These are phyloP conservation scores for Populus tomentosa DNA, from an alignment of 441 rosid genomes.

Conservation along the genomic window DNA sequence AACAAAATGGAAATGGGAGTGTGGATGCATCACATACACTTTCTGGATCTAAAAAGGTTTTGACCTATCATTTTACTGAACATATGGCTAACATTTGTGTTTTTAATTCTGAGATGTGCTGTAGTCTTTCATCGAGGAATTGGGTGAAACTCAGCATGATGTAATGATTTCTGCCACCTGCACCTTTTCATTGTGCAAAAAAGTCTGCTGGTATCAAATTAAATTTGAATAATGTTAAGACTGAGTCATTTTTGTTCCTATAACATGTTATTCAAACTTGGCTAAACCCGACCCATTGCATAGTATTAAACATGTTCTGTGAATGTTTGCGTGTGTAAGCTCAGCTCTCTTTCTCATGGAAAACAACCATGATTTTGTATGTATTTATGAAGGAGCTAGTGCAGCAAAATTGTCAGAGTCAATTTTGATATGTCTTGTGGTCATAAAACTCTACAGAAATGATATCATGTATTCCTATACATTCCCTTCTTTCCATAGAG, in stretches of 20 bases:
- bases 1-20: conserved; percentile 35
- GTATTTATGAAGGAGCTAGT: background rate
- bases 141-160: background rate
- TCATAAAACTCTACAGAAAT: background rate
- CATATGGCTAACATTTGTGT: background rate
- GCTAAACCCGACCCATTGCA: background rate
- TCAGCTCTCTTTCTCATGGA: background rate
- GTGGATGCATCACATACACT: conserved; percentile 34
- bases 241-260: background rate
- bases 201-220: background rate
- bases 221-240: background rate
- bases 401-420: background rate
- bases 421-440: background rate
- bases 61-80: conserved; percentile 1
- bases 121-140: background rate
- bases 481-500: background rate
- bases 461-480: background rate
- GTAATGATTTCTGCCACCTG: background rate
- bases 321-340: background rate
- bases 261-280: background rate
- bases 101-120: background rate
- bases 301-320: background rate
- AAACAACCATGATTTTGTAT: background rate
- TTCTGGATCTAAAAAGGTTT: conserved; percentile 58
- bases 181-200: background rate